phyloP scores from a whole-genome alignment of 441 rosid genomes.

The Eugenia klotzschiana region DNA sequence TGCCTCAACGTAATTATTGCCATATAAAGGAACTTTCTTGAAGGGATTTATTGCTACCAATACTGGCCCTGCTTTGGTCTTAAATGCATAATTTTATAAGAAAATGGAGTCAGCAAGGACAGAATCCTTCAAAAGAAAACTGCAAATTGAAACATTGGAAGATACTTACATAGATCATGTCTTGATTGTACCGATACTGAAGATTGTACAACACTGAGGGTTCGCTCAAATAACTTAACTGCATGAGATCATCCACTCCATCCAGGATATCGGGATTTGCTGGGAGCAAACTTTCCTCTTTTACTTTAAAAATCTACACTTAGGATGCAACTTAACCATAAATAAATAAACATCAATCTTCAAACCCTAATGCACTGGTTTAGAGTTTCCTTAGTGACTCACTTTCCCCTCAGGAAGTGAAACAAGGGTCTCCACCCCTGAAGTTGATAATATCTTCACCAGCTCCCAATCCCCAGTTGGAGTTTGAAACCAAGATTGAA shows the following conservation, averaged over 20 bases:
- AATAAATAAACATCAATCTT: conserved; percentile 7
- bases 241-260: conserved; percentile 98
- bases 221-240: conserved; percentile 93
- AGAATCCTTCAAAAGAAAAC: not conserved
- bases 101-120: not conserved
- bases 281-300: conserved; percentile 62
- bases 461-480: conserved; percentile 84
- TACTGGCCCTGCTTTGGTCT: conserved; percentile 99
- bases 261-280: conserved; percentile 98
- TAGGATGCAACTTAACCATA: not conserved
- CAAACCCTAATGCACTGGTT: not conserved
- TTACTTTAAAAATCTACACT: conserved; percentile 52
- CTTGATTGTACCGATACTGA: conserved; percentile 71
- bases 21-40: conserved; percentile 75
- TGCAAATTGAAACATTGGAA: not conserved
- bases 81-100: conserved; percentile 4
- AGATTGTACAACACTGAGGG: conserved; percentile 90
- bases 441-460: conserved; percentile 53
- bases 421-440: conserved; percentile 56
- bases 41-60: conserved; percentile 96
- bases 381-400: conserved; percentile 16
- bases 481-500: conserved; percentile 81
- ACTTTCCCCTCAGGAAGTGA: conserved; percentile 71
- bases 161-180: conserved; percentile 82
- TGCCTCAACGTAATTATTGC: conserved; percentile 66